A percentile compares a stretch with the other conserved stretches of the same genome.
Evolutionary conservation across 495 filamentous ascomycete genomes (phyloP).

Genomic region (Talaromyces borbonicus): DNA sequence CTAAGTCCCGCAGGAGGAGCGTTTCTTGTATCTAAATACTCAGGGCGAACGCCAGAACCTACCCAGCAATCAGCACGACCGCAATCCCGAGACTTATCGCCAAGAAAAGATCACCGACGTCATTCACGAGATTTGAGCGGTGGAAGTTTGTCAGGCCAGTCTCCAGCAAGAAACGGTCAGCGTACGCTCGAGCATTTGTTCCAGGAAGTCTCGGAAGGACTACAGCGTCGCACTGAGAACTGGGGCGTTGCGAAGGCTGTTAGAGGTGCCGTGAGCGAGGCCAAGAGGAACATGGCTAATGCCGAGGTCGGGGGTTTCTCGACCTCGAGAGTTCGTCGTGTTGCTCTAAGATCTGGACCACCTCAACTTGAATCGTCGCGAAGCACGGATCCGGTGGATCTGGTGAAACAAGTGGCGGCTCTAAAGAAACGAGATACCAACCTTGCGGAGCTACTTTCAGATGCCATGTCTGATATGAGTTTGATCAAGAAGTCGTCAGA

Average conservation of each 20-base stretch:
- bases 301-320: constrained; percentile 12
- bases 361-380: background rate
- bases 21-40: constrained; percentile 75
- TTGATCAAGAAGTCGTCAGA: constrained; percentile 28
- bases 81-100: constrained; percentile 14
- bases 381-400: constrained; percentile 9
- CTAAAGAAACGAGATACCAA: constrained; percentile 62
- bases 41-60: constrained; percentile 49
- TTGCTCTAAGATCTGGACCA: constrained; percentile 5
- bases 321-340: constrained; percentile 22
- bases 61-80: constrained; percentile 21
- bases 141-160: constrained; percentile 26
- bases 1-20: constrained; percentile 60
- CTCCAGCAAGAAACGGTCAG: constrained; percentile 49
- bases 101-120: constrained; percentile 22
- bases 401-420: constrained; percentile 25
- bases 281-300: constrained; percentile 51
- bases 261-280: constrained; percentile 79
- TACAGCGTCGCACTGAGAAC: constrained; percentile 72
- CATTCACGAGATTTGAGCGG: constrained; percentile 24
- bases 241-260: constrained; percentile 88
- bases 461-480: constrained; percentile 58
- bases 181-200: constrained; percentile 65
- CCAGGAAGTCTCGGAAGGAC: constrained; percentile 74
- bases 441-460: constrained; percentile 64